Percentiles rank a stretch among this genome's conserved stretches.
Evolutionary conservation across 2,329 filamentous ascomycete genomes (phyloP).

Genomic region (Pezicula carpinea): DNA sequence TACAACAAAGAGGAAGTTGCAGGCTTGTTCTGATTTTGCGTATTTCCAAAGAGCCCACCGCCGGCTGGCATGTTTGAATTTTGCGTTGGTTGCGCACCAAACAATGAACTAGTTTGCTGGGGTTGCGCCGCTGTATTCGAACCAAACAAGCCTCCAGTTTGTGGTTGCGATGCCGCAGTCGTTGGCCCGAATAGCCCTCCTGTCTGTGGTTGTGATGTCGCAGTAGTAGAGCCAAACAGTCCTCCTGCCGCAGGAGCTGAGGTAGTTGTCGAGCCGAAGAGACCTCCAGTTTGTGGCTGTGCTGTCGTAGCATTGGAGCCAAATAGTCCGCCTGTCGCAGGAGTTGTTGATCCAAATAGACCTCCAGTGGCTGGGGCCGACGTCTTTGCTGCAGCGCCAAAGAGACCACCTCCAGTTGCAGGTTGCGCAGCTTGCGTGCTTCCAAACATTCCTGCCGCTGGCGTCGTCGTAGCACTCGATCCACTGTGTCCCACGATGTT

Average conservation of each 20-base stretch:
- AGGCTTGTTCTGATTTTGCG: conserved; percentile 24
- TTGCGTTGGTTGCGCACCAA: conserved; percentile 16
- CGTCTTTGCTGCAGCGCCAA: conserved; percentile 12
- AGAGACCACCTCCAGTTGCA: conserved; percentile 17
- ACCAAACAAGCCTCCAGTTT: conserved; percentile 28
- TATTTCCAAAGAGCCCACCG: conserved; percentile 27
- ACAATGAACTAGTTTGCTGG: conserved; percentile 22
- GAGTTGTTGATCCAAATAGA: conserved; percentile 25
- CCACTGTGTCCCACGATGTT: conserved; percentile 19
- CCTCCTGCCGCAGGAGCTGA: conserved; percentile 17
- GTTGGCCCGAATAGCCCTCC: conserved; percentile 25
- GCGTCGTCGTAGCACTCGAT: conserved; percentile 19
- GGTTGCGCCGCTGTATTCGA: conserved; percentile 17
- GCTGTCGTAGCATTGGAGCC: conserved; percentile 14
- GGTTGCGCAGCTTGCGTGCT: conserved; percentile 22
- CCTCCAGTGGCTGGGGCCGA: conserved; percentile 10
- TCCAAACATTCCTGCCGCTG: conserved; percentile 28
- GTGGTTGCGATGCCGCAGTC: conserved; percentile 17
- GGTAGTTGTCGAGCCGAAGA: conserved; percentile 22
- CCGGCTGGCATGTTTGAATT: conserved; percentile 14
- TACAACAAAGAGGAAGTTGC: conserved; percentile 25
- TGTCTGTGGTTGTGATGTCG: conserved; percentile 16
- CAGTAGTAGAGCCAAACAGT: conserved; percentile 27
- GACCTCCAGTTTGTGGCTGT: conserved; percentile 12
- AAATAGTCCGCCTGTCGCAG: conserved; percentile 17